Percentiles rank a stretch among this genome's conserved stretches.
Conservation (phyloP, 2,329 filamentous ascomycete species). For the Apiospora arundinis region DNA sequence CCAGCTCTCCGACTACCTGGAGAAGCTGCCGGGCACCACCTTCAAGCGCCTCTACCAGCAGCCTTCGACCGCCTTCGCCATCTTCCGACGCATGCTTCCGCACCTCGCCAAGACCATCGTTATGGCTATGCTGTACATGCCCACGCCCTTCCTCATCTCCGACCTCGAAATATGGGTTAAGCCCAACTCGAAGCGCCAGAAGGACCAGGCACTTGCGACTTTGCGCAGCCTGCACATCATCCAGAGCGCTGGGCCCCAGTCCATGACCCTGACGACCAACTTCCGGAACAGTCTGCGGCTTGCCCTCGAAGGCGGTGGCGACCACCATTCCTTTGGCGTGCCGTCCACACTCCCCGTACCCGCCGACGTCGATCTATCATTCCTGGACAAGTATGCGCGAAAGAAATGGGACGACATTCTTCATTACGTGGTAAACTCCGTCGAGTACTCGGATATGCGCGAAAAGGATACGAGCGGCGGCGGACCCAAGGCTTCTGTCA, state of each 20-base stretch:
- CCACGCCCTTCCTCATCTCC: constrained; percentile 75
- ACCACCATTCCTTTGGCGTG: constrained; percentile 89
- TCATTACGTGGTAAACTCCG: constrained; percentile 89
- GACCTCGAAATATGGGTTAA: constrained; percentile 89
- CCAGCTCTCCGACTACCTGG: constrained; percentile 85
- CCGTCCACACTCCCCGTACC: constrained; percentile 71
- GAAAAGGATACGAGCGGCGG: constrained; percentile 48
- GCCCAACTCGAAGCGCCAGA: constrained; percentile 68
- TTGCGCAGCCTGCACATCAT: constrained; percentile 89
- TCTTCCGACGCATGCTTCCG: constrained; percentile 96
- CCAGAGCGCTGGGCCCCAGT: constrained; percentile 69
- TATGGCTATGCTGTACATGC: constrained; percentile 93
- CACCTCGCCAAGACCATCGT: constrained; percentile 94
- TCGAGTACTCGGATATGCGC: constrained; percentile 54
- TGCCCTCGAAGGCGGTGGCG: constrained; percentile 85
- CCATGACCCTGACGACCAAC: constrained; percentile 78
- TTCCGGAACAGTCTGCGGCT: constrained; percentile 85
- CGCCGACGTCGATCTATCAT: constrained; percentile 69
- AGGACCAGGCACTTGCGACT: constrained; percentile 82
- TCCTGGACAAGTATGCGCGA: constrained; percentile 84
- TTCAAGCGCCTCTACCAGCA: constrained; percentile 94
- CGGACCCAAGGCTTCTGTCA: constrained; percentile 78
- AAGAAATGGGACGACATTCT: constrained; percentile 95
- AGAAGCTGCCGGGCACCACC: constrained; percentile 86
- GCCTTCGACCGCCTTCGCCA: constrained; percentile 91